A percentile compares a stretch with the other conserved stretches of the same genome.
These are phyloP conservation scores for Hypoxylon sp. DNA, from an alignment of 2,329 filamentous ascomycete species.

Conservation along the genomic window DNA sequence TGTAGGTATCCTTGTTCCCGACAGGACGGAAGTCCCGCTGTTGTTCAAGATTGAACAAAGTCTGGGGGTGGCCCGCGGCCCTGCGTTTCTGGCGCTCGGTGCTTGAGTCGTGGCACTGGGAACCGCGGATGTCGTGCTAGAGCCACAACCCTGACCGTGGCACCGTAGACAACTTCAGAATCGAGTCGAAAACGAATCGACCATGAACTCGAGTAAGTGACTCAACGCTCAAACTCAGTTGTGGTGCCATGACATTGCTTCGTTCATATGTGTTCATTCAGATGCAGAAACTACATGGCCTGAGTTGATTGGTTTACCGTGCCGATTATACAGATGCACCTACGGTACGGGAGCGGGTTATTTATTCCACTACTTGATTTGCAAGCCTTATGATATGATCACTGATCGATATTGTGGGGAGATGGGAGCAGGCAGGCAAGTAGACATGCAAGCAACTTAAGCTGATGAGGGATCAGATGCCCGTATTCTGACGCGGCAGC, in stretches of 20 bases:
- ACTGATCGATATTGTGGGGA: slow-evolving; percentile 21
- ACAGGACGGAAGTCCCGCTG: slow-evolving; percentile 43
- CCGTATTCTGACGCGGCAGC: slow-evolving; percentile 21
- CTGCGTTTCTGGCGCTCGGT: slow-evolving; percentile 32
- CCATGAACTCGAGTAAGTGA: slow-evolving; percentile 13
- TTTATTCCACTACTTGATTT: slow-evolving; percentile 23
- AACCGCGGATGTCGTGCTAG: slow-evolving; percentile 37
- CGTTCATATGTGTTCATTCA: slow-evolving; percentile 30
- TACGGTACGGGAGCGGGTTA: slow-evolving; percentile 23
- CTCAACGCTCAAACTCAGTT: slow-evolving; percentile 26
- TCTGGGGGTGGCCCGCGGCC: slow-evolving; percentile 38
- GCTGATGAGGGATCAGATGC: slow-evolving; percentile 26
- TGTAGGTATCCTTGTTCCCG: slow-evolving; percentile 40
- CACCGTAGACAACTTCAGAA: slow-evolving; percentile 23
- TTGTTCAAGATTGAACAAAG: slow-evolving; percentile 41
- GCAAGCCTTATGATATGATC: slow-evolving; percentile 25
- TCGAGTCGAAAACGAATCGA: slow-evolving; percentile 37
- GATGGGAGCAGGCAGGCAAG: slow-evolving; percentile 21
- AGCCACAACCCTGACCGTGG: slow-evolving; percentile 27
- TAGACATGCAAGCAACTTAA: slow-evolving; percentile 20
- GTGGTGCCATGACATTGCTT: slow-evolving; percentile 40
- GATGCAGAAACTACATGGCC: slow-evolving; percentile 44
- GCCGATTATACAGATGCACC: slow-evolving; percentile 31
- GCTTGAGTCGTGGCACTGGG: slow-evolving; percentile 37
- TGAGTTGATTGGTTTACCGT: slow-evolving; percentile 35